Conservation (phyloP, 1,139 yeast species). For the Saccharomyces hybrid region DNA sequence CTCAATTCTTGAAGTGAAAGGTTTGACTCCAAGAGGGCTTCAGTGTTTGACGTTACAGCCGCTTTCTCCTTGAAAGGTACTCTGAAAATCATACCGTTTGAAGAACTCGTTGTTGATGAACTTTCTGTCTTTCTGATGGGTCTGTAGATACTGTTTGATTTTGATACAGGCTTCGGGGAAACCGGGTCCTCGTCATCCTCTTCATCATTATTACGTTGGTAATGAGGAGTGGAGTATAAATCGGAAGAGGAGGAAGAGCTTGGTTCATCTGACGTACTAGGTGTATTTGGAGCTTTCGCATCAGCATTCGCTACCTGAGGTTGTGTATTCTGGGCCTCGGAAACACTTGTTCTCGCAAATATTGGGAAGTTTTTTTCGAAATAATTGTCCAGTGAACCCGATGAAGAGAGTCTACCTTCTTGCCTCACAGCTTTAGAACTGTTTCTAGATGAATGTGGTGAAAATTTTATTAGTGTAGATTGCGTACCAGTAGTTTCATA, state of each 20-base stretch:
- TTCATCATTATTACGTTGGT: neutral
- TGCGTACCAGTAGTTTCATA: slow-evolving; percentile 13
- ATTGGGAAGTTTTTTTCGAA: slow-evolving; percentile 6
- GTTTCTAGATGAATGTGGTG: slow-evolving; percentile 13
- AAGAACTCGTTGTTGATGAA: slow-evolving; percentile 23
- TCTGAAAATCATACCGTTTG: slow-evolving; percentile 40
- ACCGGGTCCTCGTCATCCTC: slow-evolving; percentile 3
- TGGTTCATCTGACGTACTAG: neutral
- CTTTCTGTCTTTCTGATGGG: neutral
- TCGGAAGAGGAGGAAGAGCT: neutral
- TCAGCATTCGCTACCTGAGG: neutral
- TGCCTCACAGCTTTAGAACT: slow-evolving; percentile 5
- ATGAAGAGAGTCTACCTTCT: slow-evolving; percentile 11
- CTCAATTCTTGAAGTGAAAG: slow-evolving; percentile 6
- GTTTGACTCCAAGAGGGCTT: slow-evolving; percentile 4
- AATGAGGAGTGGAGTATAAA: neutral
- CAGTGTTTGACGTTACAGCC: slow-evolving; percentile 5
- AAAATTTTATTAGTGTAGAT: slow-evolving; percentile 11
- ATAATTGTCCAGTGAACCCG: slow-evolving; percentile 32
- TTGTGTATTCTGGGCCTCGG: neutral
- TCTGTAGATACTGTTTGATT: slow-evolving; percentile 3
- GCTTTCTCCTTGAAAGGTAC: slow-evolving; percentile 54
- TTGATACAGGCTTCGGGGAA: slow-evolving; percentile 1
- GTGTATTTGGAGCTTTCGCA: neutral
- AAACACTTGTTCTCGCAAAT: neutral